A percentile compares a stretch with the other conserved stretches of the same genome.
Evolutionary conservation across 1,284 basidiomycete genomes (phyloP).

Genomic region (Malassezia vespertilionis): DNA sequence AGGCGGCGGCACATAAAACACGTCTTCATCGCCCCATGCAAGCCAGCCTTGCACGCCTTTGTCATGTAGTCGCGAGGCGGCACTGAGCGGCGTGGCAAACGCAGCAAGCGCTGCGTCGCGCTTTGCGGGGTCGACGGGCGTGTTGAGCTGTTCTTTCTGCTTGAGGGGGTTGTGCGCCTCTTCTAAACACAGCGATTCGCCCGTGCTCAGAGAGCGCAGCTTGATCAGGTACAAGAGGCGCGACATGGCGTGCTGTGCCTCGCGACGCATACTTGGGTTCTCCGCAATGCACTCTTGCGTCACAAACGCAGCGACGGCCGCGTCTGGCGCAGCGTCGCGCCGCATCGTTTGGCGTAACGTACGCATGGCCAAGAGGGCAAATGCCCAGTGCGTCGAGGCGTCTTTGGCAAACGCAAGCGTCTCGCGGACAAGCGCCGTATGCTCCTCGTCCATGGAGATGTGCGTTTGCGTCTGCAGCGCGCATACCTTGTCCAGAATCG

Average conservation of each 20-base stretch:
- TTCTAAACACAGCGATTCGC: slow-evolving; percentile 65
- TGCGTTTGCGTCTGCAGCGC: slow-evolving; percentile 41
- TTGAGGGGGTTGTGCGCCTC: slow-evolving; percentile 67
- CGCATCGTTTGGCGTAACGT: slow-evolving; percentile 65
- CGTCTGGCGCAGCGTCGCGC: slow-evolving; percentile 61
- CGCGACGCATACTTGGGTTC: slow-evolving; percentile 65
- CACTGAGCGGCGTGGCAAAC: slow-evolving; percentile 48
- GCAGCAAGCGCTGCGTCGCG: slow-evolving; percentile 50
- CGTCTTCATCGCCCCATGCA: slow-evolving; percentile 63
- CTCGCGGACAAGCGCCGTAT: slow-evolving; percentile 52
- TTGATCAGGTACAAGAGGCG: slow-evolving; percentile 69
- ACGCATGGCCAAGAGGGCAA: slow-evolving; percentile 65
- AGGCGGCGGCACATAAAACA: slow-evolving; percentile 57
- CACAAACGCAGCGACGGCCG: slow-evolving; percentile 54
- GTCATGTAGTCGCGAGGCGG: slow-evolving; percentile 58
- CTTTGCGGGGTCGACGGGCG: background rate
- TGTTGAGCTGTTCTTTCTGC: slow-evolving; percentile 41
- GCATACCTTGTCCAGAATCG: slow-evolving; percentile 34
- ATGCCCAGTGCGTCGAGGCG: slow-evolving; percentile 78
- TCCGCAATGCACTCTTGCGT: slow-evolving; percentile 55
- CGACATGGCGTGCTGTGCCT: slow-evolving; percentile 65
- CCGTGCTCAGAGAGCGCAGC: slow-evolving; percentile 65
- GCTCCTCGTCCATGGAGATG: slow-evolving; percentile 48
- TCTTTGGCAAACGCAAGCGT: slow-evolving; percentile 61
- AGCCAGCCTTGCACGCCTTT: slow-evolving; percentile 75